Evolutionary conservation across 208 protist genomes (phyloP).

Genomic region (Vickermania ingenoplastis): DNA sequence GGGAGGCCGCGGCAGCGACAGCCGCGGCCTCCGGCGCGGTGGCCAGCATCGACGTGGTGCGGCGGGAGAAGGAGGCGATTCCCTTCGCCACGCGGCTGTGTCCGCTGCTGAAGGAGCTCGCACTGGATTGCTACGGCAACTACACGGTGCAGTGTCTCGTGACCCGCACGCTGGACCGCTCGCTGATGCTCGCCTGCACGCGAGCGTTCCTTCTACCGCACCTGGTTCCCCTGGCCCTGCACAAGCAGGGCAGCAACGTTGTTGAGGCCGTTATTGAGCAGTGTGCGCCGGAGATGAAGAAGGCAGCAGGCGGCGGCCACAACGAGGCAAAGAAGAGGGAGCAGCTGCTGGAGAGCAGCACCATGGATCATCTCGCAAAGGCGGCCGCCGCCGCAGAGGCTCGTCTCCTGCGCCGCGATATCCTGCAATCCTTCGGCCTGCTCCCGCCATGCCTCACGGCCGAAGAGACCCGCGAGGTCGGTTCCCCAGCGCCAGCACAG

Average conservation of each 20-base stretch:
- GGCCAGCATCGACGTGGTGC: too few species aligned
- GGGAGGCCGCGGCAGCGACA: too few species aligned
- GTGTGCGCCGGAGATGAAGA: slow-evolving; percentile 9
- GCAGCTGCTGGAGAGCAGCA: not conserved
- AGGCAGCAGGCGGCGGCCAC: not conserved
- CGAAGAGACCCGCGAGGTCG: not conserved
- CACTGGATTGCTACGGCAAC: slow-evolving; percentile 78
- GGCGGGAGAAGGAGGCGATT: not conserved
- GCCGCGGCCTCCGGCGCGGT: too few species aligned
- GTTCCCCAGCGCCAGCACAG: not conserved
- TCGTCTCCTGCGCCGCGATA: not conserved
- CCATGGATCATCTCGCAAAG: not conserved
- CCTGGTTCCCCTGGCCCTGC: slow-evolving; percentile 43
- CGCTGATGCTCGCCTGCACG: slow-evolving; percentile 54
- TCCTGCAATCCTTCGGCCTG: not conserved
- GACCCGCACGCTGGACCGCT: slow-evolving; percentile 50
- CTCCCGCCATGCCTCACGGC: not conserved
- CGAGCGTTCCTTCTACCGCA: slow-evolving; percentile 29
- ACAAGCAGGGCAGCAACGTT: slow-evolving; percentile 83
- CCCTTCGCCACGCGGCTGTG: slow-evolving; percentile 44
- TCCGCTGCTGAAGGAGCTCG: slow-evolving; percentile 53
- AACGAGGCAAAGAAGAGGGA: not conserved
- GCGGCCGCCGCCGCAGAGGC: not conserved
- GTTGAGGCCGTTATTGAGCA: slow-evolving; percentile 76
- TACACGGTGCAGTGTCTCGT: slow-evolving; percentile 87